Percentiles rank a stretch among this genome's conserved stretches.
phyloP scores from a whole-genome alignment of 2,329 filamentous ascomycete species.

The Myriosclerotinia duriaeana region DNA sequence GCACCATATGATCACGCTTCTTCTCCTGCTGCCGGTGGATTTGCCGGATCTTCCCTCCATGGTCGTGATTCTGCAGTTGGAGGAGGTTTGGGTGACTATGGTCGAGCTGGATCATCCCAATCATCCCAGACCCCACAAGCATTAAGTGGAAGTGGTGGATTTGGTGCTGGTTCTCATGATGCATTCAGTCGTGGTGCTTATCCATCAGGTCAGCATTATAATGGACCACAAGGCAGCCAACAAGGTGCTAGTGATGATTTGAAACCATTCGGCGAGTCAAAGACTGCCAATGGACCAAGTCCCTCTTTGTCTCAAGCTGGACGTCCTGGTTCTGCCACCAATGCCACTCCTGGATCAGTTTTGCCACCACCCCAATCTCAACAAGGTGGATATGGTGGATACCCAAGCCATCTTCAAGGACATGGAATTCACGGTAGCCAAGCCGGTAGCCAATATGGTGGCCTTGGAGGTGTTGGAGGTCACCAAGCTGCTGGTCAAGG shows the following conservation, averaged over 20 bases:
- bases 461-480: conserved; percentile 50
- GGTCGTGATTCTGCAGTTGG: conserved; percentile 41
- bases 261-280: conserved; percentile 43
- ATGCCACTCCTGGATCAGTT: conserved; percentile 38
- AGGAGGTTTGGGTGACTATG: conserved; percentile 41
- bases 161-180: conserved; percentile 39
- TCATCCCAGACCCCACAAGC: conserved; percentile 39
- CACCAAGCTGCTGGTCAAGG: conserved; percentile 47
- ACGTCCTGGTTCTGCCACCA: conserved; percentile 43
- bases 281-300: conserved; percentile 41
- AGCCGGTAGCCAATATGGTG: conserved; percentile 40
- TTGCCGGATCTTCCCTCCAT: conserved; percentile 39
- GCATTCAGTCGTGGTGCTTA: conserved; percentile 40
- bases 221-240: conserved; percentile 38
- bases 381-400: conserved; percentile 41
- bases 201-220: conserved; percentile 41
- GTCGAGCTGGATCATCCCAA: conserved; percentile 40
- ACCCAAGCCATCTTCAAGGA: conserved; percentile 41
- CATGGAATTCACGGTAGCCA: conserved; percentile 42
- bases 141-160: conserved; percentile 39
- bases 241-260: conserved; percentile 40
- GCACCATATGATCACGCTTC: conserved; percentile 41
- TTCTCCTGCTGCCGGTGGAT: conserved; percentile 40
- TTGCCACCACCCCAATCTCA: conserved; percentile 41
- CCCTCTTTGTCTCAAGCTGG: conserved; percentile 41